phyloP scores from a whole-genome alignment of 2,329 filamentous ascomycete genomes.

The Monilinia vaccinii-corymbosi region DNA sequence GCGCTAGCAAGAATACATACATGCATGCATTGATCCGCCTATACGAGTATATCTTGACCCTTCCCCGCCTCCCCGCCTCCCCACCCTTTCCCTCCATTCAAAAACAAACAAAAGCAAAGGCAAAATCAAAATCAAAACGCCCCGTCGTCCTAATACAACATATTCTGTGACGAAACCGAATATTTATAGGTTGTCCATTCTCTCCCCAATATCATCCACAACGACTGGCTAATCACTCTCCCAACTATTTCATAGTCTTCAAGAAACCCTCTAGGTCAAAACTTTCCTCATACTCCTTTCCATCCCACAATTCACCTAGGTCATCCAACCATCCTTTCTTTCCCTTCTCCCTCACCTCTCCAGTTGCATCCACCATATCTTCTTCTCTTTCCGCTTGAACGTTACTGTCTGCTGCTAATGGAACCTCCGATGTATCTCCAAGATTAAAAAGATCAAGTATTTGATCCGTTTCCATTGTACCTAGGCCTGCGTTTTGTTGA shows the following conservation, averaged over 20 bases:
- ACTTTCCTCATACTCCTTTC: constrained; percentile 95
- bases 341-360: constrained; percentile 85
- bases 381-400: constrained; percentile 56
- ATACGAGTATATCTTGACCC: too few relatives aligned
- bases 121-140: neutral
- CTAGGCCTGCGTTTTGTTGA: constrained; percentile 91
- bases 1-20: too few relatives aligned
- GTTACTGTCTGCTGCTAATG: constrained; percentile 45
- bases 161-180: neutral
- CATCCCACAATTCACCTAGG: constrained; percentile 92
- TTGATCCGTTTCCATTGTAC: constrained; percentile 94
- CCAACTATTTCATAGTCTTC: constrained; percentile 61
- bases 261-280: constrained; percentile 94
- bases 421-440: constrained; percentile 64
- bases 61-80: neutral
- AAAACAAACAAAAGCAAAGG: neutral
- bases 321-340: constrained; percentile 97
- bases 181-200: neutral
- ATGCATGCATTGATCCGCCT: too few relatives aligned
- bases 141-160: neutral
- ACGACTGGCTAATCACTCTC: neutral
- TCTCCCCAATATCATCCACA: too few relatives aligned
- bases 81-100: too few relatives aligned
- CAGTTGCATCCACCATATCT: constrained; percentile 90
- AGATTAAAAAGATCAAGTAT: constrained; percentile 95